phyloP scores from a whole-genome alignment of 495 filamentous ascomycete species.

The Penicillium tannophilum region DNA sequence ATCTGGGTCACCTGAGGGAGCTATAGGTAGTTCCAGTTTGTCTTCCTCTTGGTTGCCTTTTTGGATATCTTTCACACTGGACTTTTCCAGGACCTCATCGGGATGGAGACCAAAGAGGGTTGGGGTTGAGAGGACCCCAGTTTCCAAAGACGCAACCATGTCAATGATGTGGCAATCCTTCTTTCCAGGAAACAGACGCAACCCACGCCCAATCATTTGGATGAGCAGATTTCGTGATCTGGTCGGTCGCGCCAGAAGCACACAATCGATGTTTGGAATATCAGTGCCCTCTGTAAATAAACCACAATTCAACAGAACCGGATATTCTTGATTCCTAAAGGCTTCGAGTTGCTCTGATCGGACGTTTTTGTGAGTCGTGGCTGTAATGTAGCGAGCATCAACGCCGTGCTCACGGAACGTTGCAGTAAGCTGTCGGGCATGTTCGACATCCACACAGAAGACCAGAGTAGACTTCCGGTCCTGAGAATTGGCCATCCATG shows the following conservation, averaged over 20 bases:
- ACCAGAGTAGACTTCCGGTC: slow-evolving; percentile 82
- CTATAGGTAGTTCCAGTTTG: slow-evolving; percentile 4
- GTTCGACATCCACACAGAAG: slow-evolving; percentile 87
- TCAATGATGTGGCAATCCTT: slow-evolving; percentile 93
- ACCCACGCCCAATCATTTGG: slow-evolving; percentile 96
- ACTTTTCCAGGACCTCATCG: slow-evolving; percentile 68
- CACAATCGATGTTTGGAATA: slow-evolving; percentile 95
- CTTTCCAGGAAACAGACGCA: slow-evolving; percentile 80
- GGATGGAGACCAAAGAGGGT: slow-evolving; percentile 95
- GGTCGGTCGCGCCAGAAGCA: slow-evolving; percentile 86
- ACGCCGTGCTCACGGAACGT: slow-evolving; percentile 76
- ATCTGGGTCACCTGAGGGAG: slow-evolving; percentile 8
- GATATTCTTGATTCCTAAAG: slow-evolving; percentile 77
- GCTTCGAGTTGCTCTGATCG: slow-evolving; percentile 68
- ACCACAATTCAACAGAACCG: slow-evolving; percentile 91
- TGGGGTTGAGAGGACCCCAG: slow-evolving; percentile 84
- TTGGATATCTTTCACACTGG: slow-evolving; percentile 58
- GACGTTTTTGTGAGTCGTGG: slow-evolving; percentile 65
- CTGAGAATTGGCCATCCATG: slow-evolving; percentile 78
- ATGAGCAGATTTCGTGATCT: slow-evolving; percentile 86
- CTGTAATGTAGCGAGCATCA: slow-evolving; percentile 82
- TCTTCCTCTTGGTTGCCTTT: slow-evolving; percentile 27
- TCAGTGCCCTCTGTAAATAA: slow-evolving; percentile 98
- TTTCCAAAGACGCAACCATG: slow-evolving; percentile 82
- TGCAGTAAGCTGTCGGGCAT: slow-evolving; percentile 71